Evolutionary conservation across 1,284 basidiomycete species (phyloP).

Genomic region (Omphalotus olearius): DNA sequence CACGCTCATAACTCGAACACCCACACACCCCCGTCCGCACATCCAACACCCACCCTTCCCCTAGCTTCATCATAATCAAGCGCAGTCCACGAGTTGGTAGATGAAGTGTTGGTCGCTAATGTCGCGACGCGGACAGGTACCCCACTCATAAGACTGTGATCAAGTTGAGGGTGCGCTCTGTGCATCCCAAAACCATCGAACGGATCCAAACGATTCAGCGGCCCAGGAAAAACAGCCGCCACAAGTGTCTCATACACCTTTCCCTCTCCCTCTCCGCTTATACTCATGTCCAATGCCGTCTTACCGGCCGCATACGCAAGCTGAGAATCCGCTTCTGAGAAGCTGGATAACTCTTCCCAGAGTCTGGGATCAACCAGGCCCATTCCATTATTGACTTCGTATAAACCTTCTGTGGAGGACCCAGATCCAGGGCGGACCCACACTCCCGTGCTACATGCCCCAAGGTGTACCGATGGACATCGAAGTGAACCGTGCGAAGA

Average conservation of each 20-base stretch:
- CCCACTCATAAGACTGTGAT: no score
- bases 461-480: conserved; percentile 48
- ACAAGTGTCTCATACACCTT: conserved; percentile 37
- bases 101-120: conserved; percentile 24
- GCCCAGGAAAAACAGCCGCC: conserved; percentile 45
- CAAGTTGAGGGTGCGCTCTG: neutral
- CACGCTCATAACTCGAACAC: conserved; percentile 35
- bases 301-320: neutral
- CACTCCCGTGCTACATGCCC: conserved; percentile 47
- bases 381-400: conserved; percentile 17
- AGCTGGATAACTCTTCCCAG: neutral
- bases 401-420: conserved; percentile 30
- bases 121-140: conserved; percentile 15
- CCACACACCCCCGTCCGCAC: conserved; percentile 40
- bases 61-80: conserved; percentile 54
- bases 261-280: neutral
- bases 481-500: conserved; percentile 45
- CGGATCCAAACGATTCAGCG: conserved; percentile 21
- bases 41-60: conserved; percentile 48
- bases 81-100: conserved; percentile 42
- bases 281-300: neutral
- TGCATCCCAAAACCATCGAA: conserved; percentile 12
- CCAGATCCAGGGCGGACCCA: conserved; percentile 54
- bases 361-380: conserved; percentile 18
- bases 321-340: neutral